Evolutionary conservation across 2,329 filamentous ascomycete genomes (phyloP), one percentile per base, ranked within the genome.

Genomic region (Falciphora oryzae): DNA sequence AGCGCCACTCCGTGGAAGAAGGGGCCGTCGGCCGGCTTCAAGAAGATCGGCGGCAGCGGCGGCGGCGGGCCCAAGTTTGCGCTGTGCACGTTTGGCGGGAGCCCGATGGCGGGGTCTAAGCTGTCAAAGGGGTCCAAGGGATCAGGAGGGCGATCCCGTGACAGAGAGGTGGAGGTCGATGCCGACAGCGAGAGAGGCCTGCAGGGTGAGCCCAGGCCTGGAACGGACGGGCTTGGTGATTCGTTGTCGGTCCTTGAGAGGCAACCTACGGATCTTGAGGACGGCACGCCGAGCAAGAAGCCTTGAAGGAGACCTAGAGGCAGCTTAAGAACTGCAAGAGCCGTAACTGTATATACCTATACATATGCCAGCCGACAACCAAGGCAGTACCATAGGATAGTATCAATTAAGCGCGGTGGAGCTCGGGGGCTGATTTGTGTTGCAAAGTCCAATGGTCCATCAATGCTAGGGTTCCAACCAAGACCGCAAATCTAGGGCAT

Each of bases 41-140:
- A 53, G 3, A 31, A 28, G 60, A 44, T 22, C n/a, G 14, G 38
- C 44, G 13, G 2, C 11, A 35, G 25, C 4, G 14, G 35, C 11
- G 22, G 32, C 31, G 25, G 35, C 31, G 31, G 35, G 13, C 32
- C 27, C 35, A 44, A 28, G 32, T 53, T 62, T 29, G 60, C 60
- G 7, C 38, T 62, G 14, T 38, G 60, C 5, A 62, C 60, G 25
- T 62, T 62, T 31, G 60, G 60, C 25, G 60, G 60, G n/a, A 53
- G 60, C 16, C 35, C 38, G 25, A 62, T 62, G 60, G 25, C 32
- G 3, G 14, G 38, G 2, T 27, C 35, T 5, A 29, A 29, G n/a
- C 18, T 11, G 6, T 22, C 13, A 11, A 62, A 62, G 60, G 29
- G 35, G 14, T 53, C 44, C 22, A 53, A n/a, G 7, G 44, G 44